Evolutionary conservation across 352 stramenopile genomes (phyloP), one percentile per base, ranked within the genome.

Genomic region (Pythium grandisporangium): DNA sequence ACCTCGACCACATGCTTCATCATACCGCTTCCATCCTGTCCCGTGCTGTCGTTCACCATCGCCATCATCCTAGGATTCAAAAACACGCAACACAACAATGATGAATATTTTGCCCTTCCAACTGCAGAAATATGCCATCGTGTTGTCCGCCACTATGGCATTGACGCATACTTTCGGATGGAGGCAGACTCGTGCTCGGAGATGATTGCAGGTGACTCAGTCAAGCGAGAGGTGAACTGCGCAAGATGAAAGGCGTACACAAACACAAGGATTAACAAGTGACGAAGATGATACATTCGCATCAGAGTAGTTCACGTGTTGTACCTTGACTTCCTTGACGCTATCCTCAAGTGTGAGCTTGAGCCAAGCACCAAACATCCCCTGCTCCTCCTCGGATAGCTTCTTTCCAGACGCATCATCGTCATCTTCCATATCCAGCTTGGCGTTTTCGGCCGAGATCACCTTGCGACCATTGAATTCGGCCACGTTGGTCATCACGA

Each of bases 401-500:
- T 83, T 82, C 33, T 66, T 74, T 30, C 48, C 61, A 4, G 51
- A 46, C 10, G 52, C 38, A 22, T 85, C 70, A 10, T 71, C 76
- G 13, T 72, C 63, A 16, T 74, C 66, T 4, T 76, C 63, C 3
- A 98, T 57, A 48, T 98, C 86, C 26, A 99, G 77, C 63, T 98
- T 96, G 21, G 92, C 87, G 42, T 94, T 86, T 67, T 99, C 96
- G 0, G 93, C 94, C 43, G 93, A 97, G 7, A 99, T 74, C 29
- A 99, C 68, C 62, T 96, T 93, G 19, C 96, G 78, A 46, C 89
- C 93, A 63, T 98, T 96, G 58, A 98, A 99, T 48, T 93, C 82
- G 37, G 74, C 89, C 37, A 99, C 68, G 64, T 99, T 99, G 26
- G 86, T 96, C 94, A 99, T 99, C 35, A 99, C 96, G 53, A 99